Evolutionary conservation across 2,329 filamentous ascomycete species (phyloP).

Genomic region (Ophiostoma himal-ulmi): DNA sequence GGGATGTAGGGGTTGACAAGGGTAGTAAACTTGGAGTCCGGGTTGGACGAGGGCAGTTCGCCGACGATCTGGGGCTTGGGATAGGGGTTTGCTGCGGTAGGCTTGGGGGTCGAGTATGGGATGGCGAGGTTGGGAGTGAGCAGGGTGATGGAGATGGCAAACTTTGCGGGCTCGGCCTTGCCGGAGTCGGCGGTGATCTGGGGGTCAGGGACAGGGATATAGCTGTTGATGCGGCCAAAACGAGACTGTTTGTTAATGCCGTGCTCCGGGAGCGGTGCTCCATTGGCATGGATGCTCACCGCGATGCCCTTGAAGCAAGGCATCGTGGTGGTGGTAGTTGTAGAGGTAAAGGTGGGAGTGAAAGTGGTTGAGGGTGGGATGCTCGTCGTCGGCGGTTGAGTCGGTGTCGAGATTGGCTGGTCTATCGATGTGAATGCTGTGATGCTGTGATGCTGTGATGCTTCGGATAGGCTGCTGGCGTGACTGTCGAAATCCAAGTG

Average conservation of each 20-base stretch:
- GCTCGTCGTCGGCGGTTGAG: not conserved
- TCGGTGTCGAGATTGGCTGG: not conserved
- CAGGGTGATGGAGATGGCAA: conserved; percentile 96
- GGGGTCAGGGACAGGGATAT: conserved; percentile 90
- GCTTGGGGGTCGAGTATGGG: conserved; percentile 84
- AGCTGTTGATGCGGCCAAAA: conserved; percentile 87
- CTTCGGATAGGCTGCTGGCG: too few species aligned
- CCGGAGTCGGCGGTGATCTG: conserved; percentile 64
- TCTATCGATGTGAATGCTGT: too few species aligned
- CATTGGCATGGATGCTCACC: conserved; percentile 85
- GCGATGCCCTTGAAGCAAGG: conserved; percentile 99
- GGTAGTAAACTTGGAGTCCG: conserved; percentile 43
- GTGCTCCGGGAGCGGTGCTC: conserved; percentile 79
- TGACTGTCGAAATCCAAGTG: not conserved
- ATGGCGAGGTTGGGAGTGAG: conserved; percentile 83
- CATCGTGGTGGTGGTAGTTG: conserved; percentile 44
- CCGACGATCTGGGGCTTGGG: conserved; percentile 61
- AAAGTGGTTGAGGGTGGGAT: not conserved
- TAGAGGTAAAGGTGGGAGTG: not conserved
- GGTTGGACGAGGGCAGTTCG: conserved; percentile 37
- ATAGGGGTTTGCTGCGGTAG: conserved; percentile 67
- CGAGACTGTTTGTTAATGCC: conserved; percentile 92
- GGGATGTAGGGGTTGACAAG: conserved; percentile 81
- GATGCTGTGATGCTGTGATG: too few species aligned
- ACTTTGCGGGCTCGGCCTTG: conserved; percentile 87